Evolutionary conservation across 441 rosid species (phyloP).

Genomic region (Bocquillonia castaneifolia): DNA sequence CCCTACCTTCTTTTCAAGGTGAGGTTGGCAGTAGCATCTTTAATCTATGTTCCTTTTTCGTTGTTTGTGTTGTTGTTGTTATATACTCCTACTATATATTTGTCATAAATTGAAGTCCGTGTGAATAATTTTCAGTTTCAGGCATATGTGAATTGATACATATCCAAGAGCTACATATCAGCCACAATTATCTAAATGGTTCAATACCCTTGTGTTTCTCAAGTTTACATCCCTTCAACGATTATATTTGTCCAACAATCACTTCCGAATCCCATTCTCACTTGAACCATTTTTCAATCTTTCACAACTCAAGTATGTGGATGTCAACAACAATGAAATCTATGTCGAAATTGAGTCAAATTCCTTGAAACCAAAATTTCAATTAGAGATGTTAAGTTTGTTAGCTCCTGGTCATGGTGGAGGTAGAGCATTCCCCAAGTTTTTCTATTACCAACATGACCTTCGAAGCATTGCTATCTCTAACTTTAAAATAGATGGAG

Average conservation of each 20-base stretch:
- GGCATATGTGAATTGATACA: not conserved
- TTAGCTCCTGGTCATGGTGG: not conserved
- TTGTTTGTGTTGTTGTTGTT: not conserved
- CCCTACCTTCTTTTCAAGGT: not conserved
- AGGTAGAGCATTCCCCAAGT: constrained; percentile 22
- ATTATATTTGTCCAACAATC: constrained; percentile 4
- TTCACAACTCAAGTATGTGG: constrained; percentile 20
- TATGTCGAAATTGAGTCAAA: not conserved
- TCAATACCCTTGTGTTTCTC: constrained; percentile 18
- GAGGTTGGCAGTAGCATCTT: not conserved
- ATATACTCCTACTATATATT: not conserved
- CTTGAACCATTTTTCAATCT: constrained; percentile 20
- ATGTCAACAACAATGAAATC: not conserved
- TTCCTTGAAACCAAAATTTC: constrained; percentile 18
- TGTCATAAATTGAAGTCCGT: not conserved
- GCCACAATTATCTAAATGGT: not conserved
- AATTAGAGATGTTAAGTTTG: not conserved
- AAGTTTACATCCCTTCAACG: constrained; percentile 23
- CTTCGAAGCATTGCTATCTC: constrained; percentile 11
- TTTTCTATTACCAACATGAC: constrained; percentile 23
- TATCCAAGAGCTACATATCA: not conserved
- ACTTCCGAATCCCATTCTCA: constrained; percentile 20
- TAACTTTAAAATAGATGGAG: not conserved
- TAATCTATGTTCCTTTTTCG: not conserved
- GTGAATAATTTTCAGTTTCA: constrained; percentile 9